Percentiles rank a stretch among this genome's conserved stretches.
phyloP scores from a whole-genome alignment of 2,329 filamentous ascomycete genomes.

The Alternaria novae-zelandiae region DNA sequence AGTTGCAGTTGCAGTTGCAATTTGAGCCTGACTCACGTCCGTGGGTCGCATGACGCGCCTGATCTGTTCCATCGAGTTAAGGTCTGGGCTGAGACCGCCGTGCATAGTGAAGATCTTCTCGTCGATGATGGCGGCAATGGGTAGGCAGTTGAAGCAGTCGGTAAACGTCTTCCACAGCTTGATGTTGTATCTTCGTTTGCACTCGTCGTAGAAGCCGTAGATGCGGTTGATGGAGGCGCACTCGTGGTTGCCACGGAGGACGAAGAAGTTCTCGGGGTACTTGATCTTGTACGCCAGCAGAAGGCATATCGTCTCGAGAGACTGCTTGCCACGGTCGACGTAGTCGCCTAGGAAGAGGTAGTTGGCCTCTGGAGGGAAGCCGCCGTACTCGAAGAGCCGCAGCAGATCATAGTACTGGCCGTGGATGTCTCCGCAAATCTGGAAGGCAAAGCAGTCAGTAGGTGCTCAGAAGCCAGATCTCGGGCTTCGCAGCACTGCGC shows the following conservation, averaged over 20 bases:
- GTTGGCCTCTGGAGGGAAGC: conserved; percentile 97
- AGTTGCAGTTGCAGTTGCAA: not conserved
- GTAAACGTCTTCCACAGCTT: conserved; percentile 99
- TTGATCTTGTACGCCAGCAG: conserved; percentile 99
- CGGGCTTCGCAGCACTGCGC: conserved; percentile 4
- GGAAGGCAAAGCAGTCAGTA: conserved; percentile 22
- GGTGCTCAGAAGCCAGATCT: not conserved
- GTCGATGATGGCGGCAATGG: conserved; percentile 97
- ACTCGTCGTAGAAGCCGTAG: conserved; percentile 99
- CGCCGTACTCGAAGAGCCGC: conserved; percentile 96
- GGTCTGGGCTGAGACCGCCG: conserved; percentile 92
- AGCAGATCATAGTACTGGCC: conserved; percentile 99
- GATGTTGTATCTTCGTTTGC: conserved; percentile 98
- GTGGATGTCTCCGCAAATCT: conserved; percentile 99
- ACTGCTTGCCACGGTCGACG: conserved; percentile 98
- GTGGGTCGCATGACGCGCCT: conserved; percentile 98
- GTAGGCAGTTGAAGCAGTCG: conserved; percentile 98
- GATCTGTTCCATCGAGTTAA: conserved; percentile 99
- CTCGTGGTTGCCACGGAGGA: conserved; percentile 97
- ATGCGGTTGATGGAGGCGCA: conserved; percentile 99
- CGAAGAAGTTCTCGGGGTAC: conserved; percentile 99
- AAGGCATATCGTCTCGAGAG: conserved; percentile 96
- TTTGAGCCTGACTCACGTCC: conserved; percentile 73
- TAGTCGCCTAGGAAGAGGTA: conserved; percentile 99
- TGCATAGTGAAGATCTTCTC: conserved; percentile 99